Evolutionary conservation across 305 asterid species (phyloP), one percentile per base, ranked within the genome.

Genomic region (Ilex paraguariensis): DNA sequence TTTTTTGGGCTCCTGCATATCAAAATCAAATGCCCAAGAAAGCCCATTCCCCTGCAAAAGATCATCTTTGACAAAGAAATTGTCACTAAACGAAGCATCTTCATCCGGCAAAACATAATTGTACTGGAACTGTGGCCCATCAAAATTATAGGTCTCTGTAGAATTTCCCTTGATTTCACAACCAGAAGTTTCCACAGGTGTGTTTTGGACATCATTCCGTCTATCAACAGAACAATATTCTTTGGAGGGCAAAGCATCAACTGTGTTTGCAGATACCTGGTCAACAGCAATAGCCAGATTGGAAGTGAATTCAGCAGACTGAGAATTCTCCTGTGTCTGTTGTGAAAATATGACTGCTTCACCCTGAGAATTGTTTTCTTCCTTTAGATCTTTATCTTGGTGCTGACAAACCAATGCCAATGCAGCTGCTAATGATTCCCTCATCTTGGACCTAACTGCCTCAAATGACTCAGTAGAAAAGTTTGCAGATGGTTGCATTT

Each of bases 21-120:
- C 96, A 69, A 91, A 73, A 65, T 88, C 95, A 72, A 85, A 83
- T 21, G 93, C 99, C 99, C 99, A 94, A 57, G 97, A 86, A 67
- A 94, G 98, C 66, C 97, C 99, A 75, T 94, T 86, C 48, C 98
- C 99, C 79, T 88, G 99, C 81, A 94, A 75, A 55, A 94, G 99
- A 60, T 94, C 99, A 63, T 94, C 99, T 73, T 91, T 88, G 59
- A 70, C 85, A 63, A 88, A 94, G 67, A 94, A 87, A 73, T 67
- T 83, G 71, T 91, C 90, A 13, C 90, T 77, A 72, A 84, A 90
- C 7, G 96, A 62, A 58, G 72, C 85, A 61, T 87, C 96, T 10
- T 81, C 96, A 64, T 81, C 95, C 11, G 87, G 86, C 60, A 94
- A 79, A 57, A 72, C 61, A 58, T 81, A 32, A 72, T 65, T 60